Evolutionary conservation across 768 basidiomycete genomes (phyloP), one percentile per base, ranked within the genome.

Genomic region (Trametopsis cervina): DNA sequence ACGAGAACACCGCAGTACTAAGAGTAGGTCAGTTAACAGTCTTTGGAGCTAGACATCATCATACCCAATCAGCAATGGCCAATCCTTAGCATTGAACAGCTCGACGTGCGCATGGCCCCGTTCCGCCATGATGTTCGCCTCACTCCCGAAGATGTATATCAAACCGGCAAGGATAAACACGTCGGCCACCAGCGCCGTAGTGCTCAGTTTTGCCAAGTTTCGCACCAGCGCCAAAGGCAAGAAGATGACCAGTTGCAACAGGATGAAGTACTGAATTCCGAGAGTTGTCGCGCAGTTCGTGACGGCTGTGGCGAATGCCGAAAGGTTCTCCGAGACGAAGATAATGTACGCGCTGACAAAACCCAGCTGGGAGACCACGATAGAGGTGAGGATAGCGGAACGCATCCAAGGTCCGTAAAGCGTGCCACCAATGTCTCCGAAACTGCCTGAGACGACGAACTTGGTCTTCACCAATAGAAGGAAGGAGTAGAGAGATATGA

Each of bases 1-100:
- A 99, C 1, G 96, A 91, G 66, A 98, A 98, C 24, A 97, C 95
- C 2, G 96, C 95, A 20, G 96, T 97, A 6, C 93, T 91, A 52
- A 22, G 12, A 26, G 22, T 21, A n/a, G 40, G 18, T 49, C 38
- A 52, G 41, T 35, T 52, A 4, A 54, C 40, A 40, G 3, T 21
- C 20, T 11, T n/a, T 11, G 29, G 37, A 15, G 4, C 15, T 23
- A 10, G 35, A n/a, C 4, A 20, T 47, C 27, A 4, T 68, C 83
- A 55, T 56, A 89, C 87, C 92, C 96, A 49, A 99, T 87, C 51
- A 99, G 80, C 17, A 98, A 69, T 0, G 95, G 84, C 70, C 91
- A 99, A 54, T 90, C 85, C 60, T 79, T 84, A 3, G 81, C 63
- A 65, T 99, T 99, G 71, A 98, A 98, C 64, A 91, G 55, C 58